phyloP scores from a whole-genome alignment of 164 flowering plant genomes.

The Macadamia tetraphylla region DNA sequence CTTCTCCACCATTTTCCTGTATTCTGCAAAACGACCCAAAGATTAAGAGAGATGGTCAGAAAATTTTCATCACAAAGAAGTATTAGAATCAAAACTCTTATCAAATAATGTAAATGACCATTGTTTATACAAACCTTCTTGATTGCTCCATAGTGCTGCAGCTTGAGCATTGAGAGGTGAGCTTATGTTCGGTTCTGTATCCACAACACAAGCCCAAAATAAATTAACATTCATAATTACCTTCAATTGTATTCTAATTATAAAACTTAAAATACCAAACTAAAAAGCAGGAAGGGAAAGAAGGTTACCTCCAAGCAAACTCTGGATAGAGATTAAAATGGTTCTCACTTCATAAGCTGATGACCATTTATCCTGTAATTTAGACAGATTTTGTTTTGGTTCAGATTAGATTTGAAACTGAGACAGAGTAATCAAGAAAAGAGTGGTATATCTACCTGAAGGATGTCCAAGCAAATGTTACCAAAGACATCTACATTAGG shows the following conservation, averaged over 20 bases:
- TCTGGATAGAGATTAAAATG: slow-evolving; percentile 78
- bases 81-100: no score
- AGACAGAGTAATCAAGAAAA: neutral
- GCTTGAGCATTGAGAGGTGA: slow-evolving; percentile 87
- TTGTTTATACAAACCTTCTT: slow-evolving; percentile 58
- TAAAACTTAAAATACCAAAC: no score
- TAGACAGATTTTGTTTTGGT: neutral
- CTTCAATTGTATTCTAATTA: no score
- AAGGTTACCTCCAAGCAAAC: slow-evolving; percentile 62
- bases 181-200: slow-evolving; percentile 81
- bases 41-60: neutral
- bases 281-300: no score
- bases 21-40: slow-evolving; percentile 45
- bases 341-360: slow-evolving; percentile 97
- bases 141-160: slow-evolving; percentile 86
- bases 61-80: neutral
- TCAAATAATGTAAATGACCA: no score
- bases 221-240: neutral
- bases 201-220: neutral
- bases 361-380: slow-evolving; percentile 72
- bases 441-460: slow-evolving; percentile 50
- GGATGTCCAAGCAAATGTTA: slow-evolving; percentile 90
- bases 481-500: slow-evolving; percentile 85
- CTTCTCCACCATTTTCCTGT: slow-evolving; percentile 80
- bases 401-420: neutral